These are phyloP conservation scores for Plasmodium cynomolgi DNA, from an alignment of 169 alveolate genomes.

Conservation along the genomic window DNA sequence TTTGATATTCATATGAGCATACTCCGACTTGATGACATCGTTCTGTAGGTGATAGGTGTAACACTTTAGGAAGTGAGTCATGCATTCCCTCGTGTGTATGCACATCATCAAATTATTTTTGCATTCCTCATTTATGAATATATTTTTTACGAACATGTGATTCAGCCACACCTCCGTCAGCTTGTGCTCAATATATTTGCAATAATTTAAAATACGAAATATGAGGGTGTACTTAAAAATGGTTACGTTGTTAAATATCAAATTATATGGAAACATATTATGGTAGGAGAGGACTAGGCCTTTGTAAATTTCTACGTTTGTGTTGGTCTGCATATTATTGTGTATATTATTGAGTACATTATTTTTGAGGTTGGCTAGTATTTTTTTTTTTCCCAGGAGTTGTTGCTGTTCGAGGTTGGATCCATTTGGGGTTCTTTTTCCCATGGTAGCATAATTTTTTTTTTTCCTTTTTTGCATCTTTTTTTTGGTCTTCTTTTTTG, in stretches of 20 bases:
- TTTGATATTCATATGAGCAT: slow-evolving; percentile 47
- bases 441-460: neutral
- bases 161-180: slow-evolving; percentile 77
- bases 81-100: slow-evolving; percentile 78
- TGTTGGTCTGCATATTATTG: slow-evolving; percentile 15
- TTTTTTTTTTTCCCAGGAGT: neutral
- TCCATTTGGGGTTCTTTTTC: neutral
- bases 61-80: slow-evolving; percentile 78
- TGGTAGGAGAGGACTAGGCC: slow-evolving; percentile 44
- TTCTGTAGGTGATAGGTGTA: slow-evolving; percentile 72
- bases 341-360: neutral
- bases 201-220: slow-evolving; percentile 77
- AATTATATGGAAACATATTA: slow-evolving; percentile 75
- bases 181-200: slow-evolving; percentile 78
- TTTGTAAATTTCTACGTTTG: slow-evolving; percentile 65
- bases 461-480: neutral
- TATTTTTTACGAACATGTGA: slow-evolving; percentile 79
- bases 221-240: slow-evolving; percentile 77
- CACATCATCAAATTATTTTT: slow-evolving; percentile 77
- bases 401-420: neutral
- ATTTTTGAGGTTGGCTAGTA: neutral
- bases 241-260: slow-evolving; percentile 75
- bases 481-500: neutral
- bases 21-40: slow-evolving; percentile 78
- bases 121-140: slow-evolving; percentile 77